Base-by-base conservation (phyloP, 805 yeast species). In the Blastobotrys attinorum region DNA sequence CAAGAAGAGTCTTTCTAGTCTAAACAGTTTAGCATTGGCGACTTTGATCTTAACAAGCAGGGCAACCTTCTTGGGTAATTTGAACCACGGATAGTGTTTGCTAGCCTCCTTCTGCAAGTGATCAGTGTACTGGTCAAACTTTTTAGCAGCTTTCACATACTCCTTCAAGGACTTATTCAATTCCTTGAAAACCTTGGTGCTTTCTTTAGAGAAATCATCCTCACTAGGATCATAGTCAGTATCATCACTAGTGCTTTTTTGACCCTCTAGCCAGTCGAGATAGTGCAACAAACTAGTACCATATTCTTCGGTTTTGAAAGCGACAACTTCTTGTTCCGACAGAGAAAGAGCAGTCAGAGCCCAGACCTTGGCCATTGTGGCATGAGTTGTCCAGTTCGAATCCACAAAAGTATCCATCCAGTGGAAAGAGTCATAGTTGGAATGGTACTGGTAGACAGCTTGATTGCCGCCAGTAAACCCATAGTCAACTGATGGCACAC, bases 61-160 rank as follows among this genome's bases (percentile, higher is more conserved):
- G 36, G 43, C 31, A 22, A 57, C 35, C 48, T 59, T 56, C 43
- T 48, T 48, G 39, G 44, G 39, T 18, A 46, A 40, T 36, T 72
- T 68, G 65, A 81, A 86, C 88, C 95, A 83, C 1, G 96, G 88
- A 53, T 75, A 82, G 53, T 86, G 97, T 35, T 71, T 64, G 1
- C 70, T 61, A 43, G 79, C 74, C 27, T 72, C 69, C 1, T 64
- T 61, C 49, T 76, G 78, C 22, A 85, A 66, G 1, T 66, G 58
- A 3, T 55, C 54, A 16, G 72, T 70, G 47, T 70, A 69, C 2
- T 51, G 54, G 52, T 83, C 89, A 52, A 74, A 81, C 1, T 51
- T 46, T 0, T 45, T 42, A 1, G 83, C 63, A 0, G 56, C 48
- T 2, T 40, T 44, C 3, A 48, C 40, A 32, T 71, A 54, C 29